Percentiles rank a stretch among this genome's conserved stretches.
Conservation (phyloP, 768 basidiomycete species). For the Pholiota conissans region DNA sequence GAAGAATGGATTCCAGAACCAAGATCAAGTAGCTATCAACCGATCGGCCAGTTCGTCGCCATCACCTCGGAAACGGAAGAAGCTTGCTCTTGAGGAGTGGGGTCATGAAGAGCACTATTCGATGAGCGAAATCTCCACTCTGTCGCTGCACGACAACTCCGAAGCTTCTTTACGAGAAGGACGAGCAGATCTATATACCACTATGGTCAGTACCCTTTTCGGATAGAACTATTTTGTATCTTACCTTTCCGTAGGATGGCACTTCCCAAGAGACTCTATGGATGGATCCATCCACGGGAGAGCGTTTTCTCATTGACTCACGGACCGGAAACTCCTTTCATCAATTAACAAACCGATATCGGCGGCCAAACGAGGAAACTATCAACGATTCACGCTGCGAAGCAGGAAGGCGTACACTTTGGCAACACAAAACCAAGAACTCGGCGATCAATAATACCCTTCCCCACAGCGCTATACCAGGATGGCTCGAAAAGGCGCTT, state of each 20-base stretch:
- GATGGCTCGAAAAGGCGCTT: conserved; percentile 66
- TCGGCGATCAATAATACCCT: conserved; percentile 10
- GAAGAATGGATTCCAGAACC: conserved; percentile 56
- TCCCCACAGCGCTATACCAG: conserved; percentile 38
- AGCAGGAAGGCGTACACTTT: conserved; percentile 26
- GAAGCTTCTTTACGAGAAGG: conserved; percentile 7
- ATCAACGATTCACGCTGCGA: conserved; percentile 6
- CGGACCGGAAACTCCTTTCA: conserved; percentile 69
- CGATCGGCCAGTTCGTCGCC: conserved; percentile 24
- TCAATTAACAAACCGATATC: conserved; percentile 17
- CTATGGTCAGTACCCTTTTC: conserved; percentile 19
- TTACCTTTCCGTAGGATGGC: conserved; percentile 20
- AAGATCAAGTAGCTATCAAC: conserved; percentile 17
- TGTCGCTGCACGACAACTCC: conserved; percentile 17
- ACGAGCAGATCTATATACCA: conserved; percentile 18
- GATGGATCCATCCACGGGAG: conserved; percentile 64
- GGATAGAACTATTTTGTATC: conserved; percentile 6
- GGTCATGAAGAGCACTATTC: conserved; percentile 32
- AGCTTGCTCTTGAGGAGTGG: conserved; percentile 35
- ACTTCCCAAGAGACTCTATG: conserved; percentile 43
- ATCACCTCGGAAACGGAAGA: conserved; percentile 55
- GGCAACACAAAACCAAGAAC: conserved; percentile 21
- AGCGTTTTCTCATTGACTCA: conserved; percentile 60
- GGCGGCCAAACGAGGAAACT: background rate
- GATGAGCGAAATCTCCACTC: conserved; percentile 14